A percentile compares a stretch with the other conserved stretches of the same genome.
Conservation (phyloP, 345 rosid genomes). For the Boechera stricta region DNA sequence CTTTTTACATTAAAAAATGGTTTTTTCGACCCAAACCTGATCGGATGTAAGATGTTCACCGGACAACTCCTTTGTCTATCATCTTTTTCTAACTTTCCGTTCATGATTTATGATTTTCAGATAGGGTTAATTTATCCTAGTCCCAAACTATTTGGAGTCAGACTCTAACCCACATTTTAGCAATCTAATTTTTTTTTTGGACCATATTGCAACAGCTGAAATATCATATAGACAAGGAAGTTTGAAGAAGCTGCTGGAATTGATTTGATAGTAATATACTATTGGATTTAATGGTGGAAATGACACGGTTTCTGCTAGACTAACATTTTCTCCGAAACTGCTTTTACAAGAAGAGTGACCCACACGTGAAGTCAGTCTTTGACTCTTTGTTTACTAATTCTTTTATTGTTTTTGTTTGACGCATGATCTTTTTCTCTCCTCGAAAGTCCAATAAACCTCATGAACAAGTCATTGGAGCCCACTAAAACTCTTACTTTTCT, state of each 20-base stretch:
- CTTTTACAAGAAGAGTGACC: constrained; percentile 18
- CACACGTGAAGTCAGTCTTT: constrained; percentile 39
- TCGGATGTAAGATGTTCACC: too few species aligned
- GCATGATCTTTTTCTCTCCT: not conserved
- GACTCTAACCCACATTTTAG: not conserved
- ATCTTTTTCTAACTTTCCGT: not conserved
- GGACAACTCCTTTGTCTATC: too few species aligned
- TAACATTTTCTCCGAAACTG: not conserved
- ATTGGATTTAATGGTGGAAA: not conserved
- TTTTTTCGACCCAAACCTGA: too few species aligned
- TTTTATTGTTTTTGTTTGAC: not conserved
- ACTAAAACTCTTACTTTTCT: not conserved
- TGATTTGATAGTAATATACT: not conserved
- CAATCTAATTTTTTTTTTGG: too few species aligned
- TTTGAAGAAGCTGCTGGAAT: not conserved
- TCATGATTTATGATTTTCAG: not conserved
- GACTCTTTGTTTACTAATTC: constrained; percentile 31
- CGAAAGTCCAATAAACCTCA: constrained; percentile 11
- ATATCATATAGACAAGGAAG: too few species aligned
- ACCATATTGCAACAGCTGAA: too few species aligned
- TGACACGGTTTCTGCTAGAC: constrained; percentile 10
- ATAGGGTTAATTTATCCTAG: not conserved
- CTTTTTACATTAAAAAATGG: too few species aligned
- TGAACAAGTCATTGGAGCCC: constrained; percentile 19
- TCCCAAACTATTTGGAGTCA: not conserved